Evolutionary conservation across 2,329 filamentous ascomycete species (phyloP), one percentile per base, ranked within the genome.

Genomic region (Pleoardoris graminearum): DNA sequence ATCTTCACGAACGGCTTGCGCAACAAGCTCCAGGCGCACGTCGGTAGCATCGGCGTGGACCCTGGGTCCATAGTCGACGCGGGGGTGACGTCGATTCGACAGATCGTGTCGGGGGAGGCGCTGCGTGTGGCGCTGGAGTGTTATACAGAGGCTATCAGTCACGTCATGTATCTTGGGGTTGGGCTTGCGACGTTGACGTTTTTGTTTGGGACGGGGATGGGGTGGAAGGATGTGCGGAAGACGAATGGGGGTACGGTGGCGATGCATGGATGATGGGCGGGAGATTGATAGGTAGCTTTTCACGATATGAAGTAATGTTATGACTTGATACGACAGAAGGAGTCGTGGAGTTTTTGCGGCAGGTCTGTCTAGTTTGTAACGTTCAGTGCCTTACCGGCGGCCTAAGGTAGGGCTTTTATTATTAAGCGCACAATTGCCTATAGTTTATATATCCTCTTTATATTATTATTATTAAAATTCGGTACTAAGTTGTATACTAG

Each of bases 1-100:
- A 46, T 54, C 7, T 50, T 46, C 27, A 46, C 32, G 11, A 54
- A 54, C 42, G 29, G 21, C 11, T 19, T 50, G n/a, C 6, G 21
- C 14, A 12, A 30, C 14, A 2, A 8, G 25, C 39, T 43, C 3
- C 12, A 23, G 39, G 21, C 19, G 17, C 7, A 29, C 14, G 14
- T 14, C 5, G 7, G 5, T 10, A 14, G n/a, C 11, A 43, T 43
- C 23, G 39, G 39, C 22, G 5, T 43, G 22, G 39, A 17, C 3
- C 22, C 39, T 17, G 39, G 16, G 14, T 16, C 17, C 39, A 21
- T 43, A 14, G 21, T 43, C 23, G 22, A 21, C 25, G 25, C 25
- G 22, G 39, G 39, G 14, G 39, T 23, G 14, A 17, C 3, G 12
- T 23, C 16, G 16, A 21, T 30, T 5, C 39, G 21, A 22, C 4